Evolutionary conservation across 192 early-diverging fungal species (phyloP).

Genomic region (Pilobolus umbonatus): DNA sequence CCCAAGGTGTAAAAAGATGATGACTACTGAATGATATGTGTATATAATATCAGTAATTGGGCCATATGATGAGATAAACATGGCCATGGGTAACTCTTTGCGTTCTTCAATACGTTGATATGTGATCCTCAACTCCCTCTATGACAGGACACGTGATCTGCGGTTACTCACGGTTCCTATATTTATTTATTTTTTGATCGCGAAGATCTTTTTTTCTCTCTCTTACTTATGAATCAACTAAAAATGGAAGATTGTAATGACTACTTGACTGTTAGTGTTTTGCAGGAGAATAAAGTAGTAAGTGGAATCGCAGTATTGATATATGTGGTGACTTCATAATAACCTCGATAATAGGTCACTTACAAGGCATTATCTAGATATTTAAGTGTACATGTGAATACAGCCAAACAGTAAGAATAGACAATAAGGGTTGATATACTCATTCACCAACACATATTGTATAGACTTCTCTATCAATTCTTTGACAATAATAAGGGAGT

Average conservation of each 20-base stretch:
- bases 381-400: not conserved
- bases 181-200: too few species aligned
- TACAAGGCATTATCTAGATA: not conserved
- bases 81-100: too few species aligned
- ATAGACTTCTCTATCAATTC: not conserved
- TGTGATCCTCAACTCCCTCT: too few species aligned
- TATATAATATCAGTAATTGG: too few species aligned
- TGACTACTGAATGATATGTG: too few species aligned
- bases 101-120: too few species aligned
- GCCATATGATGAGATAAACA: too few species aligned
- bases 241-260: not conserved
- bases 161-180: too few species aligned
- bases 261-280: not conserved
- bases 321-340: not conserved
- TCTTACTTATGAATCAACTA: not conserved
- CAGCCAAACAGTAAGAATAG: constrained; percentile 4
- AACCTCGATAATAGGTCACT: not conserved
- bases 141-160: too few species aligned
- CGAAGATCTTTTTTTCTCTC: not conserved
- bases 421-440: not conserved
- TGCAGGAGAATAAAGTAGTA: not conserved
- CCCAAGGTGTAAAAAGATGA: too few species aligned
- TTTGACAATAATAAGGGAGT: not conserved
- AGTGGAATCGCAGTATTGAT: not conserved
- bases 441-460: too few species aligned